Conservation (phyloP, 352 stramenopile genomes). For the Globisporangium splendens region DNA sequence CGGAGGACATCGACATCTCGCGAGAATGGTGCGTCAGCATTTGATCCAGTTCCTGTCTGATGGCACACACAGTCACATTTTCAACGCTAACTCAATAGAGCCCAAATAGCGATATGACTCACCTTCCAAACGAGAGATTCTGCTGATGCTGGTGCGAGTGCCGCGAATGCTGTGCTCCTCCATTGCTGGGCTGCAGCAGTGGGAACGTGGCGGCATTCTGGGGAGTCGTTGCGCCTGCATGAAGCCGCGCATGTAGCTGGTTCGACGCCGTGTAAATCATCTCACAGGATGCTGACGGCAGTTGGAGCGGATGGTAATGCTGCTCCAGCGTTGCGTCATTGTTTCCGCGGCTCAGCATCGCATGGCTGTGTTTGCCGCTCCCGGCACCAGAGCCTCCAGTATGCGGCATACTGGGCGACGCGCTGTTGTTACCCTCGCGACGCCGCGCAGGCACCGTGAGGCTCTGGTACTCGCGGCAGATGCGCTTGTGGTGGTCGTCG, state of each 20-base stretch:
- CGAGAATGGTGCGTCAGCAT: conserved; percentile 1
- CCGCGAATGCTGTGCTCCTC: neutral
- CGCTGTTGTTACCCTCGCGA: neutral
- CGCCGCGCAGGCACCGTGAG: conserved; percentile 25
- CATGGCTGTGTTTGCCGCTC: too few relatives aligned
- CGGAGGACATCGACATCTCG: neutral
- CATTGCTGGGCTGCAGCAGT: neutral
- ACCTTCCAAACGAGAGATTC: neutral
- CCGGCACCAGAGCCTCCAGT: too few relatives aligned
- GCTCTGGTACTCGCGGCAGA: conserved; percentile 40
- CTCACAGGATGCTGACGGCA: neutral
- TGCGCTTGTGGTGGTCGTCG: conserved; percentile 38
- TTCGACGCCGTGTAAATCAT: neutral
- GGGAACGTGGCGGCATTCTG: neutral
- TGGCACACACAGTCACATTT: neutral
- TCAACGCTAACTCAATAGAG: neutral
- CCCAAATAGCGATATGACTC: neutral
- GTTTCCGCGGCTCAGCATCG: neutral
- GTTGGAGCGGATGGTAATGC: neutral
- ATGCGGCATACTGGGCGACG: too few relatives aligned
- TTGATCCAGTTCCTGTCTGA: conserved; percentile 1
- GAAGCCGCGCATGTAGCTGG: neutral
- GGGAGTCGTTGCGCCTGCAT: neutral
- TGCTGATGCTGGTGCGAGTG: neutral
- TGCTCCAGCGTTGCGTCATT: neutral